Conservation (phyloP, 139 green algal species). For the Chlorella ohadii region DNA sequence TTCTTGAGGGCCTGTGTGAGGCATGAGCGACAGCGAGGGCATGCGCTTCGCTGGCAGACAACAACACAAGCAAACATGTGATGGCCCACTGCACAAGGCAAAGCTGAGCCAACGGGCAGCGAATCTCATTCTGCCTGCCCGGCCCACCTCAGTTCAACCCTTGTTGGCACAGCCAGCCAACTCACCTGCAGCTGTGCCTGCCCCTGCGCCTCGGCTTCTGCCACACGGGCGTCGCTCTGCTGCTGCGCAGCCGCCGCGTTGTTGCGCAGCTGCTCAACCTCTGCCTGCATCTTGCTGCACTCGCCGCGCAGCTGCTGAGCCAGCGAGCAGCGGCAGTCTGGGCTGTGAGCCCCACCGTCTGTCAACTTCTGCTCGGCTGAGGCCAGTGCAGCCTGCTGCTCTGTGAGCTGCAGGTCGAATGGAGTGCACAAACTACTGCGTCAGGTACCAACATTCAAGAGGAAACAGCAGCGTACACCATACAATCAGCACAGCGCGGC, state of each 20-base stretch:
- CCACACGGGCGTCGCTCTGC: neutral
- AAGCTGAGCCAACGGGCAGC: too few relatives aligned
- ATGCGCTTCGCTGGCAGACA: too few relatives aligned
- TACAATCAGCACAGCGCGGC: neutral
- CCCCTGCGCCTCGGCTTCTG: neutral
- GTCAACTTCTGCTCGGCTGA: neutral
- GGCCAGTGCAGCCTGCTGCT: neutral
- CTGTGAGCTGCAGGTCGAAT: neutral
- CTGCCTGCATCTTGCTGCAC: neutral
- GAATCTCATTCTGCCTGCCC: too few relatives aligned
- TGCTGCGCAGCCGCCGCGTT: neutral
- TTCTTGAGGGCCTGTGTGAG: neutral
- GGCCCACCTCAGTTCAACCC: neutral
- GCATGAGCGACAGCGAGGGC: too few relatives aligned
- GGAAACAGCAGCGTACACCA: too few relatives aligned
- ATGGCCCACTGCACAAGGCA: too few relatives aligned
- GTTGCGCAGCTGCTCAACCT: neutral
- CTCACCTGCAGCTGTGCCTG: slow-evolving; percentile 8
- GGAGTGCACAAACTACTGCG: neutral
- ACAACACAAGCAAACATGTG: too few relatives aligned
- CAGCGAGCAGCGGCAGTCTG: neutral
- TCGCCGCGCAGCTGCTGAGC: neutral
- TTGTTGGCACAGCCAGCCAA: too few relatives aligned
- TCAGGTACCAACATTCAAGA: too few relatives aligned
- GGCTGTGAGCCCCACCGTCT: neutral